Evolutionary conservation across 78 protist genomes (phyloP).

Genomic region (Salpingoeca rosetta): DNA sequence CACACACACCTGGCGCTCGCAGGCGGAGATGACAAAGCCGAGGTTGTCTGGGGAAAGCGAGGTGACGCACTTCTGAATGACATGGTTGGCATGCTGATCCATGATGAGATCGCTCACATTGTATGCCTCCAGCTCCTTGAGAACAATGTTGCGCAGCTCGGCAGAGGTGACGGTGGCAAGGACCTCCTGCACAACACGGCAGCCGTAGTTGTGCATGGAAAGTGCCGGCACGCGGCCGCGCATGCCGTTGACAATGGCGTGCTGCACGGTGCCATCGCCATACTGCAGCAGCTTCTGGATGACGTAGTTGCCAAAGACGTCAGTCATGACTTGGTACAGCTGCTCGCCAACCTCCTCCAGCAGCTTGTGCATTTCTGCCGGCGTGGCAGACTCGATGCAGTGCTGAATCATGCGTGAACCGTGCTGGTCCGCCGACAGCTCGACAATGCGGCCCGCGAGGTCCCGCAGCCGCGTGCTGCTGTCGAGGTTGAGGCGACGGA

Average conservation of each 20-base stretch:
- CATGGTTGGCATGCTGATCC: no score
- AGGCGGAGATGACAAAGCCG: slow-evolving; percentile 79
- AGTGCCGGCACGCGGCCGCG: slow-evolving; percentile 68
- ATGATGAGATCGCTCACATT: slow-evolving; percentile 79
- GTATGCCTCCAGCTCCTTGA: slow-evolving; percentile 31
- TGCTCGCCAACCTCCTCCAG: slow-evolving; percentile 59
- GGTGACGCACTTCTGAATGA: slow-evolving; percentile 92
- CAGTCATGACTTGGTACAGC: slow-evolving; percentile 69
- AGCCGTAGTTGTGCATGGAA: slow-evolving; percentile 93
- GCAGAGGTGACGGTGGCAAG: not conserved
- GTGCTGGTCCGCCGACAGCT: slow-evolving; percentile 86
- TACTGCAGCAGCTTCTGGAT: slow-evolving; percentile 95
- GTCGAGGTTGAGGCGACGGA: not conserved
- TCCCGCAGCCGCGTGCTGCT: slow-evolving; percentile 41
- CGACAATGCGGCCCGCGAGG: slow-evolving; percentile 73
- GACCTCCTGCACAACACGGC: slow-evolving; percentile 93
- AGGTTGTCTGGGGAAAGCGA: slow-evolving; percentile 48
- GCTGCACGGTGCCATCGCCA: slow-evolving; percentile 42
- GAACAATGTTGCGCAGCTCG: not conserved
- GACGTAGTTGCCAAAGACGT: slow-evolving; percentile 99
- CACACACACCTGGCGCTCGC: no score
- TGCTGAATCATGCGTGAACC: slow-evolving; percentile 97
- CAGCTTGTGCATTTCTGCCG: slow-evolving; percentile 64
- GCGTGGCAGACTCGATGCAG: slow-evolving; percentile 68
- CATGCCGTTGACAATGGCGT: slow-evolving; percentile 46